Conservation (phyloP, 129 eudicot genomes). For the Flaveria brownii region DNA sequence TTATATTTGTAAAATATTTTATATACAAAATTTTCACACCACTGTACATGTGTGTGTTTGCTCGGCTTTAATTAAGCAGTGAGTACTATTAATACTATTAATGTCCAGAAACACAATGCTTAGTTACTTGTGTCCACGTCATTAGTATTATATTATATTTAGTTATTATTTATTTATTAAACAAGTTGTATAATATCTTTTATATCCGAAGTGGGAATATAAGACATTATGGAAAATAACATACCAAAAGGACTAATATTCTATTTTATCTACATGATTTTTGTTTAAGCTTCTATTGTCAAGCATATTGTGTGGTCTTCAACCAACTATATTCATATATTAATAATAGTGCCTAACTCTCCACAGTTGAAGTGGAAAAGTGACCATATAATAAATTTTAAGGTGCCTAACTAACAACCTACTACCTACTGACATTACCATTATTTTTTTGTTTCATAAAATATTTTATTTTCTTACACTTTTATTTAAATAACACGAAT, state of each 20-base stretch:
- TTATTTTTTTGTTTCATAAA: neutral
- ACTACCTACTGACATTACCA: conserved; percentile 26
- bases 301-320: conserved; percentile 17
- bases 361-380: neutral
- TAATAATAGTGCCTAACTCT: conserved; percentile 5
- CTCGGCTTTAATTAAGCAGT: too few relatives aligned
- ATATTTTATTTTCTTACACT: neutral
- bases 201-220: neutral
- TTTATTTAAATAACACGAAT: neutral
- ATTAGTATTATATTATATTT: neutral
- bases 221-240: neutral
- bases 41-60: too few relatives aligned
- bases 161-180: neutral
- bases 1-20: too few relatives aligned
- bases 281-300: neutral
- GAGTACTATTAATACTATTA: too few relatives aligned
- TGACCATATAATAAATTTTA: neutral
- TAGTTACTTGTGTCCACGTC: neutral
- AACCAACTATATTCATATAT: conserved; percentile 7
- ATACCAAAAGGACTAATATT: neutral
- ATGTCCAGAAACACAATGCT: neutral
- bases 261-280: neutral
- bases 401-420: conserved; percentile 17
- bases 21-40: too few relatives aligned
- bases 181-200: neutral